A percentile compares a stretch with the other conserved stretches of the same genome.
Evolutionary conservation across 1,284 basidiomycete species (phyloP).

Genomic region (Coniophora puteana): DNA sequence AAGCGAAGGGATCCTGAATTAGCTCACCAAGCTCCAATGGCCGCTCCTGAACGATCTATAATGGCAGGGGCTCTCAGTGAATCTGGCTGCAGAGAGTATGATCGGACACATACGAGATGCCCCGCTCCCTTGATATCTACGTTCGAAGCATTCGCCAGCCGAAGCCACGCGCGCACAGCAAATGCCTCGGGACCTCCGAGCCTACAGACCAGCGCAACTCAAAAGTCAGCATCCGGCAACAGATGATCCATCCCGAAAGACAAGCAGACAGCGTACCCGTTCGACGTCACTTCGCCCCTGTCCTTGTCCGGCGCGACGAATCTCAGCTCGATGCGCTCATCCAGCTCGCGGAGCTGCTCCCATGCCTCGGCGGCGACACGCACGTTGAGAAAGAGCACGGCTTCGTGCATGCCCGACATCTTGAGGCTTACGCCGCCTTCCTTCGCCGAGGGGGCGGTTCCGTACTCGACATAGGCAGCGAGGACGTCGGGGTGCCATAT

Average conservation of each 20-base stretch:
- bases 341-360: conserved; percentile 40
- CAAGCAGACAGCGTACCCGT: conserved; percentile 25
- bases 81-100: neutral
- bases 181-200: conserved; percentile 33
- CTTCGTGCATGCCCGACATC: conserved; percentile 59
- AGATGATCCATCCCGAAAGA: too few species aligned
- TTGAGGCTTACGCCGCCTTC: conserved; percentile 50
- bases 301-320: conserved; percentile 55
- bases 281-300: conserved; percentile 25
- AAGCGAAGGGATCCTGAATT: too few species aligned
- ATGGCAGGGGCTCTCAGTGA: conserved; percentile 11
- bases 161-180: conserved; percentile 57
- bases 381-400: conserved; percentile 47
- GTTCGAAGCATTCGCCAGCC: conserved; percentile 57
- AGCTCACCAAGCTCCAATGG: conserved; percentile 39
- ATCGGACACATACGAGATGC: conserved; percentile 48
- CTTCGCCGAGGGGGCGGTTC: conserved; percentile 38
- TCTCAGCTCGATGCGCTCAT: conserved; percentile 43
- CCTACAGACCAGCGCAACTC: too few species aligned
- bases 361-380: conserved; percentile 40
- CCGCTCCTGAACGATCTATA: conserved; percentile 42
- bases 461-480: conserved; percentile 64
- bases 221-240: conserved; percentile 6
- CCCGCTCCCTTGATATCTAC: conserved; percentile 49
- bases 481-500: conserved; percentile 74